Evolutionary conservation across 2,329 filamentous ascomycete genomes (phyloP).

Genomic region (Neoascochyta sp.): DNA sequence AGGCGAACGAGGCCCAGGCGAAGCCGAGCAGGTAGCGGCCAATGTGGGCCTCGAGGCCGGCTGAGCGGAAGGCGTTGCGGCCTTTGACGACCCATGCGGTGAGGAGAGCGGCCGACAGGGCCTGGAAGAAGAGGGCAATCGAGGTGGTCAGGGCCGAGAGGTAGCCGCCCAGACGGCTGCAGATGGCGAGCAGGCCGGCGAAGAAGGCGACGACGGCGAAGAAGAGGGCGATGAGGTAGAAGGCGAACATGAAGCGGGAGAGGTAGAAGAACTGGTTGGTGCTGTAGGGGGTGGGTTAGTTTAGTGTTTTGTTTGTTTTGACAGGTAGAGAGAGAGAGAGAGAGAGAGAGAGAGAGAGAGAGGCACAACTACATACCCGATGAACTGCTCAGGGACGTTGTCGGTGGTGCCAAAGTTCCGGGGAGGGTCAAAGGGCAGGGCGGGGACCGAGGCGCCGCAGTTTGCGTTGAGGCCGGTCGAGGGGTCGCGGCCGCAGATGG

Average conservation of each 20-base stretch:
- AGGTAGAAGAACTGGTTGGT: slow-evolving; percentile 71
- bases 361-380: slow-evolving; percentile 44
- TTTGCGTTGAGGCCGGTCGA: slow-evolving; percentile 52
- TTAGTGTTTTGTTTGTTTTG: neutral
- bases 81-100: slow-evolving; percentile 69
- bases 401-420: slow-evolving; percentile 57
- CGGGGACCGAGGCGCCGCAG: slow-evolving; percentile 62
- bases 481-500: slow-evolving; percentile 63
- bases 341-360: too few relatives aligned
- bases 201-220: slow-evolving; percentile 69
- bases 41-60: slow-evolving; percentile 56
- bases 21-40: slow-evolving; percentile 71
- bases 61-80: slow-evolving; percentile 60
- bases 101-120: slow-evolving; percentile 66
- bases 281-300: slow-evolving; percentile 1
- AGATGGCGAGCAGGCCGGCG: slow-evolving; percentile 65
- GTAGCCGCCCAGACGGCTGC: slow-evolving; percentile 65
- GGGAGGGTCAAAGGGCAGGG: slow-evolving; percentile 62
- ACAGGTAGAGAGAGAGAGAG: neutral
- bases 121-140: slow-evolving; percentile 66
- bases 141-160: slow-evolving; percentile 58
- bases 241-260: slow-evolving; percentile 90
- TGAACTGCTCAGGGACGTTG: slow-evolving; percentile 53
- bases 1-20: slow-evolving; percentile 68
- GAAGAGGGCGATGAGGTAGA: slow-evolving; percentile 80